Percentiles rank a stretch among this genome's conserved stretches.
phyloP scores from a whole-genome alignment of 208 protist species.

The Trypanosoma melophagium region DNA sequence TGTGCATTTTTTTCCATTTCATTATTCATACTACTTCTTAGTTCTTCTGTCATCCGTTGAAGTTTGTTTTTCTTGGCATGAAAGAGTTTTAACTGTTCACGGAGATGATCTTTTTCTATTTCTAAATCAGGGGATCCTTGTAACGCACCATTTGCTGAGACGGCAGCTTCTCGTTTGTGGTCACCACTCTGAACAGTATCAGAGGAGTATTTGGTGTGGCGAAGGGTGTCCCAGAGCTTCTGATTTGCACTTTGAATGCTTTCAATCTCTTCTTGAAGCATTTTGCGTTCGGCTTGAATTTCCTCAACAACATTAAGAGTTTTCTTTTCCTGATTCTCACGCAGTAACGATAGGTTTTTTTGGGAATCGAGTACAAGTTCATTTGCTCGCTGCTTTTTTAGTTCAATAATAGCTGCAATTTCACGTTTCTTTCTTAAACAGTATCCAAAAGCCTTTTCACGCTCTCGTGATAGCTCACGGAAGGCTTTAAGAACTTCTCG shows the following conservation, averaged over 20 bases:
- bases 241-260: slow-evolving; percentile 59
- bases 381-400: slow-evolving; percentile 71
- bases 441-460: slow-evolving; percentile 60
- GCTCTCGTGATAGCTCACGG: slow-evolving; percentile 73
- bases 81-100: slow-evolving; percentile 59
- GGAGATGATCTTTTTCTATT: slow-evolving; percentile 57
- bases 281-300: slow-evolving; percentile 65
- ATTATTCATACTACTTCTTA: slow-evolving; percentile 49
- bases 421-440: slow-evolving; percentile 71
- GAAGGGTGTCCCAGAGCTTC: slow-evolving; percentile 43
- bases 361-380: slow-evolving; percentile 61
- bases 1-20: slow-evolving; percentile 53
- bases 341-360: slow-evolving; percentile 43
- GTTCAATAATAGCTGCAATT: slow-evolving; percentile 50
- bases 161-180: slow-evolving; percentile 38
- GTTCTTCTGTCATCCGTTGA: slow-evolving; percentile 44
- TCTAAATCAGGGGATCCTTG: slow-evolving; percentile 42
- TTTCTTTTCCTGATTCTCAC: slow-evolving; percentile 51
- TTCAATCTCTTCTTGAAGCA: slow-evolving; percentile 62
- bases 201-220: slow-evolving; percentile 55
- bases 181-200: slow-evolving; percentile 32
- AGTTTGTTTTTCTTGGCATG: slow-evolving; percentile 54
- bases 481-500: slow-evolving; percentile 74
- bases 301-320: slow-evolving; percentile 46
- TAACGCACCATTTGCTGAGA: slow-evolving; percentile 51